Percentiles rank a stretch among this genome's conserved stretches.
Evolutionary conservation across 2,329 filamentous ascomycete genomes (phyloP).

Genomic region (Sporothrix pallida): DNA sequence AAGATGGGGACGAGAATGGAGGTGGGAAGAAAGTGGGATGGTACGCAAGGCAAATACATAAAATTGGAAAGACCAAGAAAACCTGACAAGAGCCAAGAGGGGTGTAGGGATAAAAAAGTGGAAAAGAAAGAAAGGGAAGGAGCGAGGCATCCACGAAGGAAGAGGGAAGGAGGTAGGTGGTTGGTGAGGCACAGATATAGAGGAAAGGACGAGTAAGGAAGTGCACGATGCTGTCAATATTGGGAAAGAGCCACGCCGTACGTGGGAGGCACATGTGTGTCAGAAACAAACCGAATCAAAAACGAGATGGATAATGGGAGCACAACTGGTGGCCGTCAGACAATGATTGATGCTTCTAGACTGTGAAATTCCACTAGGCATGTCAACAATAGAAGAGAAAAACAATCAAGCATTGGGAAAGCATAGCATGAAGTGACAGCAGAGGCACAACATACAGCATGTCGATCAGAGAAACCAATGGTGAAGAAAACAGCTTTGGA

Average conservation of each 20-base stretch:
- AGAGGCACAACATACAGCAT: not conserved
- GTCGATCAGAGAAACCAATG: not conserved
- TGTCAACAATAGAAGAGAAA: not conserved
- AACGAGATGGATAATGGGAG: not conserved
- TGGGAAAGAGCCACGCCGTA: too few species aligned
- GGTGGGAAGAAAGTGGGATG: not conserved
- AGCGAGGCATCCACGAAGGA: not conserved
- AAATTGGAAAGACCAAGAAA: slow-evolving; percentile 5
- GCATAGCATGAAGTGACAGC: too few species aligned
- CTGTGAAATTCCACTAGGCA: not conserved
- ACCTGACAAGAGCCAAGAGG: not conserved
- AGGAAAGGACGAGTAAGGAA: not conserved
- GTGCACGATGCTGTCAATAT: not conserved
- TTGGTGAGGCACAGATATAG: not conserved
- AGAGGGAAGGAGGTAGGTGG: not conserved
- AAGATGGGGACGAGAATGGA: not conserved
- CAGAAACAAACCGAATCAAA: not conserved
- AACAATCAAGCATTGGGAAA: too few species aligned
- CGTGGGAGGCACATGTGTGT: not conserved
- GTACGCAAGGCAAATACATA: not conserved
- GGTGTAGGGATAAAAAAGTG: not conserved
- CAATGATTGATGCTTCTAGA: not conserved
- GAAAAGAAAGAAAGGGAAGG: slow-evolving; percentile 16
- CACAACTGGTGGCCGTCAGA: too few species aligned
- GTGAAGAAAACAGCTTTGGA: not conserved